Evolutionary conservation across 129 eudicot species (phyloP).

Genomic region (Saussurea involucrata): DNA sequence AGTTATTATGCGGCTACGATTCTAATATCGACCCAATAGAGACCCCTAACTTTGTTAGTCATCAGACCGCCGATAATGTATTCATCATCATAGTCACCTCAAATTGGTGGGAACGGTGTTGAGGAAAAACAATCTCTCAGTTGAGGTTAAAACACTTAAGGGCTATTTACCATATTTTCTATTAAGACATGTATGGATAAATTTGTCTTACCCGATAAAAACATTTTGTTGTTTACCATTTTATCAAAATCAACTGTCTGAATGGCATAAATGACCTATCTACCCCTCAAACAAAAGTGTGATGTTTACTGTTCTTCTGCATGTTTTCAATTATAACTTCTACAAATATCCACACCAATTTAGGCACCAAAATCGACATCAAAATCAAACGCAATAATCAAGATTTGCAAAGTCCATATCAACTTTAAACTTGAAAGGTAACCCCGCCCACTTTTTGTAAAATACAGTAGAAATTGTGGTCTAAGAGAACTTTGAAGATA

Average conservation of each 20-base stretch:
- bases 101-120: neutral
- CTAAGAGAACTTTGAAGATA: neutral
- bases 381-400: neutral
- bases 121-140: neutral
- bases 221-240: too few relatives aligned
- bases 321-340: neutral
- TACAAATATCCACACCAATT: neutral
- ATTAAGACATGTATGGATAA: too few relatives aligned
- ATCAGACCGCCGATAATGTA: neutral
- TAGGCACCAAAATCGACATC: neutral
- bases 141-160: neutral
- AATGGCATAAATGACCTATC: too few relatives aligned
- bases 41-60: neutral
- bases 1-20: neutral
- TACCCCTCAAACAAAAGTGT: too few relatives aligned
- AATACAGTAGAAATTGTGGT: neutral
- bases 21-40: neutral
- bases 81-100: neutral
- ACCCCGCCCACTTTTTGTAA: neutral
- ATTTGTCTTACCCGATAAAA: too few relatives aligned
- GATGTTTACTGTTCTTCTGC: too few relatives aligned
- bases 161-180: too few relatives aligned
- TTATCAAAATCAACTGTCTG: too few relatives aligned
- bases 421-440: neutral
- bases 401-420: neutral